Conservation (phyloP, 768 basidiomycete species). For the Suillus subluteus region DNA sequence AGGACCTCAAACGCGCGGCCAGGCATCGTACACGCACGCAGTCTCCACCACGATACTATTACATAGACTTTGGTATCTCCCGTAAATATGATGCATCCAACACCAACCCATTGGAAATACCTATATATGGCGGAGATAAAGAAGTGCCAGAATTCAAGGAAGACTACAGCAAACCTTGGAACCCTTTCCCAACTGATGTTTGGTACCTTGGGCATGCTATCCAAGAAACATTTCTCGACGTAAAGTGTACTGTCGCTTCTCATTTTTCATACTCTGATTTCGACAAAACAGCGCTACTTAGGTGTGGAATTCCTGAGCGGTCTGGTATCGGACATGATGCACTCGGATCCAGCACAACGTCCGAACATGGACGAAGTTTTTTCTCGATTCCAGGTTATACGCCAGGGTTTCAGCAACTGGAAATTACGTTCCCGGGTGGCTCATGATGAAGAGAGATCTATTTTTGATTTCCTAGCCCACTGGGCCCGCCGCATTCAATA, state of each 20-base stretch:
- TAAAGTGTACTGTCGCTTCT: constrained; percentile 11
- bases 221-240: constrained; percentile 34
- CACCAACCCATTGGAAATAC: constrained; percentile 27
- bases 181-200: constrained; percentile 49
- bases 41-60: constrained; percentile 34
- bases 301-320: constrained; percentile 29
- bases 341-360: constrained; percentile 34
- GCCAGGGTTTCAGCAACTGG: constrained; percentile 11
- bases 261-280: not conserved
- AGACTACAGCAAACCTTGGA: constrained; percentile 20
- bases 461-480: constrained; percentile 18
- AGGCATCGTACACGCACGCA: constrained; percentile 34
- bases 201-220: constrained; percentile 48
- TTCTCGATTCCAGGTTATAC: constrained; percentile 21
- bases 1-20: constrained; percentile 20
- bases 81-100: constrained; percentile 31
- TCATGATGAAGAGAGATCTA: constrained; percentile 5
- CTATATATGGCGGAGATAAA: constrained; percentile 45
- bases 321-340: constrained; percentile 37
- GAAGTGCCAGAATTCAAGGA: constrained; percentile 42
- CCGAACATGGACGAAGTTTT: constrained; percentile 35
- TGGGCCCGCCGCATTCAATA: constrained; percentile 20
- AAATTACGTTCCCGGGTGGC: constrained; percentile 34
- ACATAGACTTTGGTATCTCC: constrained; percentile 44
- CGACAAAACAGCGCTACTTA: not conserved